Percentiles rank a stretch among this genome's conserved stretches.
These are phyloP conservation scores for Polyporus tsugae DNA, from an alignment of 1,284 basidiomycete genomes.

Conservation along the genomic window DNA sequence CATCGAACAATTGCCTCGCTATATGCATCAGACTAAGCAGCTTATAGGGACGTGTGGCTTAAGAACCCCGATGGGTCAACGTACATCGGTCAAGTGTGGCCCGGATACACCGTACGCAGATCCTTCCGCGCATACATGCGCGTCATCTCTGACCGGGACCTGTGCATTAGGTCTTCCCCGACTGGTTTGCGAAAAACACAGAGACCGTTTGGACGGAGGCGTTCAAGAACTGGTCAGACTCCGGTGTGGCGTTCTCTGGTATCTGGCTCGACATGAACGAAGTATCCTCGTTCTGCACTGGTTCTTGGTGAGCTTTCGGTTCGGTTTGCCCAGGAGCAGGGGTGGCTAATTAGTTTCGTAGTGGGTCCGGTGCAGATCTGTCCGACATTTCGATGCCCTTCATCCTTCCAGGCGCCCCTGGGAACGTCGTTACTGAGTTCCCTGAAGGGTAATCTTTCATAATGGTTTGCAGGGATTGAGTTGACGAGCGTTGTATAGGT, in stretches of 20 bases:
- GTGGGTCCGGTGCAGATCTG: constrained; percentile 62
- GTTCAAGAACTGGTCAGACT: constrained; percentile 61
- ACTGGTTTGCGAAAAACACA: constrained; percentile 72
- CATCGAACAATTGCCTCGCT: background rate
- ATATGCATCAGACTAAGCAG: background rate
- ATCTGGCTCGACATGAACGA: constrained; percentile 86
- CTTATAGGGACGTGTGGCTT: constrained; percentile 61
- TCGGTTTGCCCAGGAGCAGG: background rate
- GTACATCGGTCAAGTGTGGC: constrained; percentile 77
- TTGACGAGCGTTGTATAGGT: constrained; percentile 49
- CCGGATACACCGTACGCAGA: constrained; percentile 54
- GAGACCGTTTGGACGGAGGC: constrained; percentile 44
- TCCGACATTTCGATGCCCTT: constrained; percentile 56
- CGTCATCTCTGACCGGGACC: background rate
- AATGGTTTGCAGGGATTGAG: background rate
- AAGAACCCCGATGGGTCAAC: constrained; percentile 73
- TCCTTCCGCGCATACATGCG: constrained; percentile 22
- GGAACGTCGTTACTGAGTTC: constrained; percentile 57
- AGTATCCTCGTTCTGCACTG: constrained; percentile 67
- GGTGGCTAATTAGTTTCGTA: constrained; percentile 18
- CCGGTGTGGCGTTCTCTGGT: constrained; percentile 68
- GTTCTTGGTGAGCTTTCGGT: constrained; percentile 60
- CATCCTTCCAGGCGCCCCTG: constrained; percentile 61
- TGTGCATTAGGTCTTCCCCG: constrained; percentile 58
- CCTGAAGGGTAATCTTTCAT: constrained; percentile 62